phyloP scores from a whole-genome alignment of 164 flowering plant species.

The Brasenia schreberi region DNA sequence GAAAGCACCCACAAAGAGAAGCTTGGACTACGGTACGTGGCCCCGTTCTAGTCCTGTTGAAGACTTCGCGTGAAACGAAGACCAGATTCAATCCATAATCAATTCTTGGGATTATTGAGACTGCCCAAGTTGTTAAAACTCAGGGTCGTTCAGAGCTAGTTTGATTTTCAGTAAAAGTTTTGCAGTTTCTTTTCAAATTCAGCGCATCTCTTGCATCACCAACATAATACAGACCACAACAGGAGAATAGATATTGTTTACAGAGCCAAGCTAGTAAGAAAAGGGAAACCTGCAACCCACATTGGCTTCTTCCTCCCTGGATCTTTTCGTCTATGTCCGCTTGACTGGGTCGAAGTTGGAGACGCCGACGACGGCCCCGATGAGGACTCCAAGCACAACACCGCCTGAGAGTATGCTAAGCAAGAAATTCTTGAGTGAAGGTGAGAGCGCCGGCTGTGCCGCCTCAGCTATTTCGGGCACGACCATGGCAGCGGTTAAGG shows the following conservation, averaged over 20 bases:
- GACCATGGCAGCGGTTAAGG: constrained; percentile 45
- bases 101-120: no score
- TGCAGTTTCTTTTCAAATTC: neutral
- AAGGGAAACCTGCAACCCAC: neutral
- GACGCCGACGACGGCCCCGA: constrained; percentile 68
- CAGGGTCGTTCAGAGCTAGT: no score
- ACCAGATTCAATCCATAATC: no score
- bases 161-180: no score
- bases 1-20: no score
- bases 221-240: neutral
- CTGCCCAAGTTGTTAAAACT: no score
- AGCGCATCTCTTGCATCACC: neutral
- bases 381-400: constrained; percentile 35
- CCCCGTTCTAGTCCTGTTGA: no score
- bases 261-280: neutral
- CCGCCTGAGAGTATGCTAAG: constrained; percentile 75
- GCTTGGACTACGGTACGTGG: no score
- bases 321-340: constrained; percentile 18
- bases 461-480: constrained; percentile 69
- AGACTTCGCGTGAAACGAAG: no score
- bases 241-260: neutral
- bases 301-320: neutral
- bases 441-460: constrained; percentile 42
- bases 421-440: constrained; percentile 80
- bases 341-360: constrained; percentile 85